Evolutionary conservation across 805 yeast genomes (phyloP).

Genomic region (Priceomyces fermenticarens): DNA sequence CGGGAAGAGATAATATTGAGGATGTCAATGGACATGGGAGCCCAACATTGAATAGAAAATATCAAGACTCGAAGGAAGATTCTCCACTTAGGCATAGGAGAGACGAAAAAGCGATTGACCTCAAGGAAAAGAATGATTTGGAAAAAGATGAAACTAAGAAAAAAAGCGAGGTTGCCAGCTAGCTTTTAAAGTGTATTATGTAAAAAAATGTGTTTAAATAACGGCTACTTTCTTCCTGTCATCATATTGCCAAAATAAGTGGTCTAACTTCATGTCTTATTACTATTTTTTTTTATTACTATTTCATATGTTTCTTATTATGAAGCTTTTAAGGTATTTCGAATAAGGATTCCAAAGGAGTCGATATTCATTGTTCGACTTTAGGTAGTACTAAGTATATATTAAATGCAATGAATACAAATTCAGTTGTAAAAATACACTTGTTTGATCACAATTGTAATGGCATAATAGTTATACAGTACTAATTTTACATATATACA

Average conservation of each 20-base stretch:
- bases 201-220: background rate
- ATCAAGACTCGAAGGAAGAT: conserved; percentile 8
- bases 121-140: conserved; percentile 1
- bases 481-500: background rate
- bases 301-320: no score
- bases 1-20: conserved; percentile 36
- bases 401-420: no score
- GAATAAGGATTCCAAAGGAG: no score
- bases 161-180: conserved; percentile 3
- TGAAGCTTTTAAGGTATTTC: no score
- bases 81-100: conserved; percentile 15
- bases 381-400: no score
- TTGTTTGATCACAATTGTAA: no score
- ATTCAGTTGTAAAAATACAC: no score
- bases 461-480: no score
- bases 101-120: conserved; percentile 1
- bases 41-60: conserved; percentile 36
- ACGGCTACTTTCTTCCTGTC: background rate
- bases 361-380: no score
- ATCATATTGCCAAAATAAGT: background rate
- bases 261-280: no score
- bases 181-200: background rate
- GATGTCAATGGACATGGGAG: conserved; percentile 37
- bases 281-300: no score
- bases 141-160: background rate